phyloP scores from a whole-genome alignment of 257 asterid species.

The Nicotiana tabacum region DNA sequence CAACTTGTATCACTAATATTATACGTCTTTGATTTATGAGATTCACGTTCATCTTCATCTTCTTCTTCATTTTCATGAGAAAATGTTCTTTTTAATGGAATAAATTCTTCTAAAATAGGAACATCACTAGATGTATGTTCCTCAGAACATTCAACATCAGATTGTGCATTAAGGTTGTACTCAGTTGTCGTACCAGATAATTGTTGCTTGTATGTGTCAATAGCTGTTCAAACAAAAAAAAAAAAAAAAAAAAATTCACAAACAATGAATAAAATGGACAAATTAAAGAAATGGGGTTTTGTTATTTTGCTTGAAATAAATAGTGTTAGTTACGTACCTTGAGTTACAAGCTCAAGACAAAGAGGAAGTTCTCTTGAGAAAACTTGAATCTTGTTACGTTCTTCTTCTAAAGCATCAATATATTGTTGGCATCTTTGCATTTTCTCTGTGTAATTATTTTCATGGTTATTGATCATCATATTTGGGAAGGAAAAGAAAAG shows the following conservation, averaged over 20 bases:
- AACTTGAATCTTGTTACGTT: conserved; percentile 79
- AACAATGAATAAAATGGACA: background rate
- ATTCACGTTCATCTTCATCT: conserved; percentile 17
- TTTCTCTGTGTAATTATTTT: conserved; percentile 37
- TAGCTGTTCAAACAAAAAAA: conserved; percentile 41
- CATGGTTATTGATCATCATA: conserved; percentile 38
- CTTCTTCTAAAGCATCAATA: conserved; percentile 60
- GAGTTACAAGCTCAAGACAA: conserved; percentile 79
- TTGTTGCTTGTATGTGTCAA: conserved; percentile 78
- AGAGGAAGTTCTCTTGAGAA: conserved; percentile 96
- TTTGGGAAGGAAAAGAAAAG: background rate
- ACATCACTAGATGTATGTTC: conserved; percentile 52
- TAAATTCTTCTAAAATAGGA: conserved; percentile 24
- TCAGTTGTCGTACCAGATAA: conserved; percentile 36
- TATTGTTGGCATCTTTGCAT: conserved; percentile 56
- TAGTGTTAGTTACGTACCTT: conserved; percentile 37
- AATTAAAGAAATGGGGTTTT: background rate
- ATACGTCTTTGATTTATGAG: conserved; percentile 1
- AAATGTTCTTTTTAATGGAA: conserved; percentile 45
- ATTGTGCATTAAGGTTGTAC: conserved; percentile 23
- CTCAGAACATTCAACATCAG: conserved; percentile 40
- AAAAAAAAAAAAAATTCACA: background rate
- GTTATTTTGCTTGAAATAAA: background rate
- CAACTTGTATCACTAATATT: background rate
- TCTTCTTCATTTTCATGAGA: conserved; percentile 18